Evolutionary conservation across 2,329 filamentous ascomycete genomes (phyloP).

Genomic region (Fusarium buharicum): DNA sequence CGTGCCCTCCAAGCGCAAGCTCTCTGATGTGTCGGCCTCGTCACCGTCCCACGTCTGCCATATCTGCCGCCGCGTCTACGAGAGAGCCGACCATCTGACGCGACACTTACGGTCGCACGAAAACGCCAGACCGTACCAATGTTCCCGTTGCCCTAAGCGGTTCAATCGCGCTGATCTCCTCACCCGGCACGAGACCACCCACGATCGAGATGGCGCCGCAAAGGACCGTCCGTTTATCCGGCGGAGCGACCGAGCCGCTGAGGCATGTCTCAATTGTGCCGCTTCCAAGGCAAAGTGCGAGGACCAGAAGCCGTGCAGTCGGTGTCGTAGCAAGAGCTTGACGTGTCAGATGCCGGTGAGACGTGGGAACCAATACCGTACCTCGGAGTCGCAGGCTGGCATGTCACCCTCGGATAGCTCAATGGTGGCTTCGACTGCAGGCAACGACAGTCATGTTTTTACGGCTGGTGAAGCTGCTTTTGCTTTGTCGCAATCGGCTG

Average conservation of each 20-base stretch:
- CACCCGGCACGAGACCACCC: conserved; percentile 44
- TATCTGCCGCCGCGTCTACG: conserved; percentile 44
- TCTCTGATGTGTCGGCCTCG: conserved; percentile 41
- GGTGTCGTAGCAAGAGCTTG: conserved; percentile 43
- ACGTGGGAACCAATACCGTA: conserved; percentile 42
- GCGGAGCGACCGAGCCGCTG: conserved; percentile 42
- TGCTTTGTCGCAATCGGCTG: conserved; percentile 21
- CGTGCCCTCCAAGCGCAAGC: conserved; percentile 40
- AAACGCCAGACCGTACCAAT: conserved; percentile 44
- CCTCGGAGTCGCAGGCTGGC: conserved; percentile 40
- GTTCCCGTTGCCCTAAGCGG: conserved; percentile 44
- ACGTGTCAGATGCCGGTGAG: conserved; percentile 43
- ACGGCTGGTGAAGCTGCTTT: conserved; percentile 33
- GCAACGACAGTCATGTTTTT: conserved; percentile 33
- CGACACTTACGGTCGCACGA: conserved; percentile 44
- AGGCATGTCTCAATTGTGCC: conserved; percentile 45
- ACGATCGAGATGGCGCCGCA: conserved; percentile 43
- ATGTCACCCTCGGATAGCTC: conserved; percentile 42
- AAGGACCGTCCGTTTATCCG: conserved; percentile 44
- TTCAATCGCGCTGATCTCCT: conserved; percentile 45
- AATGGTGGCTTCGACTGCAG: conserved; percentile 33
- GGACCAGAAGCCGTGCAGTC: conserved; percentile 44
- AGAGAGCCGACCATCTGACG: conserved; percentile 44
- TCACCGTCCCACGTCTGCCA: conserved; percentile 45
- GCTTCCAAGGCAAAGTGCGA: conserved; percentile 45